Evolutionary conservation across 2,329 filamentous ascomycete species (phyloP).

Genomic region (Aspergillus sp.): DNA sequence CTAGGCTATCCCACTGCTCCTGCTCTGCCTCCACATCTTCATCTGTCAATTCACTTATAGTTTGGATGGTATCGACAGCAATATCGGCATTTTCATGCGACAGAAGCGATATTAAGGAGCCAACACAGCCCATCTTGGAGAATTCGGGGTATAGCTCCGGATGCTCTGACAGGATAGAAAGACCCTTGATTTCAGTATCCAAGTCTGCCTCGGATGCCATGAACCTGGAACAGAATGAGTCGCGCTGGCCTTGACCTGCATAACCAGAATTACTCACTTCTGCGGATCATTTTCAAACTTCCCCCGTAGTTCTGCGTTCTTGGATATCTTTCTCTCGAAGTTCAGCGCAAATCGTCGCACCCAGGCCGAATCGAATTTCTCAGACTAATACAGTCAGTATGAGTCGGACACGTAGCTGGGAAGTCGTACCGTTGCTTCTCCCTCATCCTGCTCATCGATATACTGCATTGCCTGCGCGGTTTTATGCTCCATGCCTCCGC

Average conservation of each 20-base stretch:
- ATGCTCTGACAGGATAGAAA: constrained; percentile 82
- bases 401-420: not conserved
- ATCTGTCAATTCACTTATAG: constrained; percentile 83
- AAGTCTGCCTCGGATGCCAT: constrained; percentile 81
- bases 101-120: constrained; percentile 67
- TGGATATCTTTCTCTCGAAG: constrained; percentile 84
- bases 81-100: constrained; percentile 97
- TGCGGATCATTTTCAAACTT: constrained; percentile 71
- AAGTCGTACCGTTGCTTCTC: constrained; percentile 34
- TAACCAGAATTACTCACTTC: constrained; percentile 42
- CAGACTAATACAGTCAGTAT: constrained; percentile 37
- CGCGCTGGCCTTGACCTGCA: not conserved
- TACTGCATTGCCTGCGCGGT: constrained; percentile 81
- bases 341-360: constrained; percentile 68
- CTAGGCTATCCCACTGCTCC: constrained; percentile 69
- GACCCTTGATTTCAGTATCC: constrained; percentile 74
- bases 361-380: constrained; percentile 78
- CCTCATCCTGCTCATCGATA: constrained; percentile 60
- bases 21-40: constrained; percentile 79
- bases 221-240: constrained; percentile 38
- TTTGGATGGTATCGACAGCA: constrained; percentile 80
- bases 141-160: constrained; percentile 75
- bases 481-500: constrained; percentile 72
- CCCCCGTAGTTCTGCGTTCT: constrained; percentile 80
- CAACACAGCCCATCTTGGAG: constrained; percentile 61